These are phyloP conservation scores for Bryoglossum gracile DNA, from an alignment of 495 filamentous ascomycete species.

Conservation along the genomic window DNA sequence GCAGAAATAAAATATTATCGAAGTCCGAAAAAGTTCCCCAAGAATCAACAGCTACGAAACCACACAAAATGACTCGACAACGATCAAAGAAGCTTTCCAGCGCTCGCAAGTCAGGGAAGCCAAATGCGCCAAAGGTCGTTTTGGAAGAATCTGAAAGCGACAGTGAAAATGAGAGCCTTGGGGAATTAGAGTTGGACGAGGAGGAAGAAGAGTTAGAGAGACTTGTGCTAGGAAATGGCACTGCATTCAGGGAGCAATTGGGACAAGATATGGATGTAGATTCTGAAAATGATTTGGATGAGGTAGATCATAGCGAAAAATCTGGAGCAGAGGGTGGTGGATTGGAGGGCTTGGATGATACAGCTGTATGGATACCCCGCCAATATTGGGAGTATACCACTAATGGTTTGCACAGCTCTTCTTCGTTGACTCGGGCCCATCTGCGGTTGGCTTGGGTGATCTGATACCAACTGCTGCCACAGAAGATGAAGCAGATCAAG, in stretches of 20 bases:
- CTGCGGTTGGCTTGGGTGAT: slow-evolving; percentile 41
- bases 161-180: slow-evolving; percentile 33
- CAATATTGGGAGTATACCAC: slow-evolving; percentile 8
- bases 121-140: slow-evolving; percentile 28
- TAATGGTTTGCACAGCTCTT: slow-evolving; percentile 48
- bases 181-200: slow-evolving; percentile 57
- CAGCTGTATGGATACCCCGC: slow-evolving; percentile 44
- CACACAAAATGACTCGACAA: slow-evolving; percentile 33
- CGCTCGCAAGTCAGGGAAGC: slow-evolving; percentile 31
- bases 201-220: slow-evolving; percentile 78
- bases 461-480: slow-evolving; percentile 28
- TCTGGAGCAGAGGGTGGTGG: slow-evolving; percentile 22
- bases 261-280: slow-evolving; percentile 30
- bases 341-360: slow-evolving; percentile 52
- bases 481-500: slow-evolving; percentile 31
- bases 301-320: background rate
- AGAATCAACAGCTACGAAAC: slow-evolving; percentile 13
- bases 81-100: slow-evolving; percentile 36
- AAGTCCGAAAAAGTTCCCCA: too few species aligned
- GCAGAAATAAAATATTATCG: too few species aligned
- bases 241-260: slow-evolving; percentile 68
- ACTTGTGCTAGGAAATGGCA: slow-evolving; percentile 76
- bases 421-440: slow-evolving; percentile 57
- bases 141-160: slow-evolving; percentile 14
- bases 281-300: slow-evolving; percentile 5